These are phyloP conservation scores for Scleroderma citrinum DNA, from an alignment of 768 basidiomycete genomes.

Conservation along the genomic window DNA sequence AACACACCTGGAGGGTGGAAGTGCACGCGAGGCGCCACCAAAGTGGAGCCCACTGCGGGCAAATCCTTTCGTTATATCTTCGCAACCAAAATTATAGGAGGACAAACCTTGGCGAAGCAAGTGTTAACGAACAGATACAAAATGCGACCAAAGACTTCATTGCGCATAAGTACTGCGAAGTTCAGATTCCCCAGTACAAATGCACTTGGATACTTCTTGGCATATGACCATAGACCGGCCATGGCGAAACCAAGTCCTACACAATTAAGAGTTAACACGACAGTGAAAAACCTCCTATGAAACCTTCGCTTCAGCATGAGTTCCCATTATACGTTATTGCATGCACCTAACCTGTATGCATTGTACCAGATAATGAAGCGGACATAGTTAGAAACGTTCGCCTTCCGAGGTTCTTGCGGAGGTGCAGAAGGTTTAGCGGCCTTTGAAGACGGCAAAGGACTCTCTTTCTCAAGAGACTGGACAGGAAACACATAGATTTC, in stretches of 20 bases:
- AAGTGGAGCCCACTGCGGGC: constrained; percentile 60
- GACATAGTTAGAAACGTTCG: constrained; percentile 55
- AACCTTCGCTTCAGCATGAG: background rate
- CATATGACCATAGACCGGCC: constrained; percentile 62
- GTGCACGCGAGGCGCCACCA: constrained; percentile 69
- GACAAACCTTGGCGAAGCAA: constrained; percentile 58
- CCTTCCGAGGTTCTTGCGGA: constrained; percentile 41
- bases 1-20: constrained; percentile 56
- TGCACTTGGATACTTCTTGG: constrained; percentile 58
- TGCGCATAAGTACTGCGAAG: constrained; percentile 68
- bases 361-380: constrained; percentile 71
- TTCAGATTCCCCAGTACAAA: constrained; percentile 72
- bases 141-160: constrained; percentile 77
- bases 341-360: constrained; percentile 55
- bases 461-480: constrained; percentile 38
- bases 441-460: constrained; percentile 29
- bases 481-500: constrained; percentile 27
- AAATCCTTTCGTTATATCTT: background rate
- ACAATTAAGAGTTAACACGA: constrained; percentile 55
- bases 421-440: constrained; percentile 30
- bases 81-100: background rate
- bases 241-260: constrained; percentile 55
- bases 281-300: constrained; percentile 64
- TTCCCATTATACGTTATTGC: background rate
- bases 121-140: constrained; percentile 69